Conservation (phyloP, 169 alveolate genomes). For the Sarcocystis neurona region DNA sequence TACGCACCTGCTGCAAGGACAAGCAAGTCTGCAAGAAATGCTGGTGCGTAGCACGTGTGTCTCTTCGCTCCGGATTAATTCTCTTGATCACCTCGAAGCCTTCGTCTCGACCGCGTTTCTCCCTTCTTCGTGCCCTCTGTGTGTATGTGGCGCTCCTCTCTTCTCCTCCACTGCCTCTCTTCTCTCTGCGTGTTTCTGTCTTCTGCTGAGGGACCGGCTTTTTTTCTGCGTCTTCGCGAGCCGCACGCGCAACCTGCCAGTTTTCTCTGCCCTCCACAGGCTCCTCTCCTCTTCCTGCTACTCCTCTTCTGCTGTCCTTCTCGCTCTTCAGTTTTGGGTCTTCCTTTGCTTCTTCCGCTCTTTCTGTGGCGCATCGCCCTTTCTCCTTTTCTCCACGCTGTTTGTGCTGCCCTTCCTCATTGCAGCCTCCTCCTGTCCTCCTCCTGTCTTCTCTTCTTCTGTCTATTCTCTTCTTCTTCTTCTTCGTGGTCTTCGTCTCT, state of each 20-base stretch:
- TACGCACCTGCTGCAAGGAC: constrained; percentile 97
- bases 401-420: background rate
- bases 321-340: background rate
- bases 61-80: no score
- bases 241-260: no score
- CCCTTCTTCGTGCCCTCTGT: background rate
- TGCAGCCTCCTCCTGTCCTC: background rate
- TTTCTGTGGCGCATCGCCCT: background rate
- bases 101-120: background rate
- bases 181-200: background rate
- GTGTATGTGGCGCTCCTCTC: background rate
- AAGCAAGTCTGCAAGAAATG: constrained; percentile 94
- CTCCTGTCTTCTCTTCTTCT: background rate
- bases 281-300: no score
- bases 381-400: background rate
- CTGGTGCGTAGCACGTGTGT: no score
- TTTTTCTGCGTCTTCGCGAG: no score
- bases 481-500: background rate
- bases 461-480: no score
- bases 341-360: background rate
- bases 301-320: background rate
- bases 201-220: no score
- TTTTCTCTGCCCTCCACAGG: no score
- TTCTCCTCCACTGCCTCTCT: background rate
- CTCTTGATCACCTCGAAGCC: no score